These are phyloP conservation scores for Boletus semigastroideus DNA, from an alignment of 1,284 basidiomycete genomes.

Conservation along the genomic window DNA sequence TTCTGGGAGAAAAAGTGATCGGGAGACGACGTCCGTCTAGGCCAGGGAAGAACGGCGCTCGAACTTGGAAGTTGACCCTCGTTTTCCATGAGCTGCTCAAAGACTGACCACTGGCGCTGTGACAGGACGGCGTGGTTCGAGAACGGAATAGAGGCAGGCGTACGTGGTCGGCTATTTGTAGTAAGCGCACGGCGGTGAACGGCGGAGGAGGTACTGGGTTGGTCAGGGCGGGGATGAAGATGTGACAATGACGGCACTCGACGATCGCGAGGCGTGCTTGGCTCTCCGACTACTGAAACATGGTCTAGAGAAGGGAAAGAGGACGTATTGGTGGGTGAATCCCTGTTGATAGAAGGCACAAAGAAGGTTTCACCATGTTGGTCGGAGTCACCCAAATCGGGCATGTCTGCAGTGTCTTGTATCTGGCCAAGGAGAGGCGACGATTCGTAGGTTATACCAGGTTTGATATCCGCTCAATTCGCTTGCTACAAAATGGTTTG, in stretches of 20 bases:
- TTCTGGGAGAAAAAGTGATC: conserved; percentile 1
- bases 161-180: conserved; percentile 2
- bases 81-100: conserved; percentile 69
- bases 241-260: conserved; percentile 17
- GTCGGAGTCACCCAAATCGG: conserved; percentile 3
- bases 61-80: conserved; percentile 45
- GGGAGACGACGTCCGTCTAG: conserved; percentile 4
- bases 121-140: conserved; percentile 7
- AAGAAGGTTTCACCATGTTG: background rate
- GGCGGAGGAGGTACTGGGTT: conserved; percentile 18
- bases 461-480: conserved; percentile 1
- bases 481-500: background rate
- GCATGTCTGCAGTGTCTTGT: conserved; percentile 16
- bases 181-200: background rate
- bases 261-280: conserved; percentile 15
- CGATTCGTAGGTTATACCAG: background rate
- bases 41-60: background rate
- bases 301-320: conserved; percentile 7
- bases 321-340: conserved; percentile 1
- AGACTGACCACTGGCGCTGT: conserved; percentile 62
- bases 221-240: conserved; percentile 8
- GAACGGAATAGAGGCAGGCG: background rate
- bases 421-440: too few species aligned
- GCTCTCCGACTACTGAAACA: conserved; percentile 7
- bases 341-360: conserved; percentile 11